A percentile compares a stretch with the other conserved stretches of the same genome.
Conservation (phyloP, 2,329 filamentous ascomycete genomes). For the Verticillium nonalfalfae region DNA sequence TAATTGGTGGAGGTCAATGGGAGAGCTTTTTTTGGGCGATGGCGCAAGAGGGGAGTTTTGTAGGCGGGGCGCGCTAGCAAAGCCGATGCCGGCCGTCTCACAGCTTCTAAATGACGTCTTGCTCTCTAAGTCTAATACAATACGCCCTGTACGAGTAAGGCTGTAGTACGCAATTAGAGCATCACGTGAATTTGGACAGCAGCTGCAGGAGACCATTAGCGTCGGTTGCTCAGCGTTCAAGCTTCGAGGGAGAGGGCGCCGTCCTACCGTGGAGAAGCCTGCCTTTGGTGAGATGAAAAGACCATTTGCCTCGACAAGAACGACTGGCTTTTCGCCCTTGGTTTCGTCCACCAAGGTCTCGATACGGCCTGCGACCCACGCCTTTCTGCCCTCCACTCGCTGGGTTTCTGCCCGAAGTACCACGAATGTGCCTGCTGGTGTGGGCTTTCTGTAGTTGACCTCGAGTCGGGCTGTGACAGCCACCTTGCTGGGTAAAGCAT, state of each 20-base stretch:
- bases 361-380: slow-evolving; percentile 84
- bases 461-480: slow-evolving; percentile 82
- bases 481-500: slow-evolving; percentile 77
- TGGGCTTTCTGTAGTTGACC: slow-evolving; percentile 76
- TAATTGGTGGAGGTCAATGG: background rate
- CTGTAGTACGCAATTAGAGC: background rate
- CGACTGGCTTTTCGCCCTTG: slow-evolving; percentile 50
- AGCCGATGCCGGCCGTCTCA: background rate
- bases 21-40: background rate
- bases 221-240: background rate
- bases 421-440: slow-evolving; percentile 67
- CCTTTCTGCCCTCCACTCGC: slow-evolving; percentile 87
- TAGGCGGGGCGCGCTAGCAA: background rate
- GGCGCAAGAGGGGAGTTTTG: background rate
- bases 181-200: background rate
- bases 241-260: background rate
- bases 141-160: background rate
- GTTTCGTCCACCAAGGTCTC: slow-evolving; percentile 61
- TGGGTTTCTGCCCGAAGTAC: slow-evolving; percentile 74
- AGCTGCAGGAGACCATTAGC: background rate
- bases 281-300: slow-evolving; percentile 77
- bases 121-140: background rate
- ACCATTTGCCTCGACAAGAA: slow-evolving; percentile 77
- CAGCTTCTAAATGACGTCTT: background rate
- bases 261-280: background rate